Percentiles rank a stretch among this genome's conserved stretches.
Conservation (phyloP, 2,329 filamentous ascomycete genomes). For the Fusarium guadeloupense region DNA sequence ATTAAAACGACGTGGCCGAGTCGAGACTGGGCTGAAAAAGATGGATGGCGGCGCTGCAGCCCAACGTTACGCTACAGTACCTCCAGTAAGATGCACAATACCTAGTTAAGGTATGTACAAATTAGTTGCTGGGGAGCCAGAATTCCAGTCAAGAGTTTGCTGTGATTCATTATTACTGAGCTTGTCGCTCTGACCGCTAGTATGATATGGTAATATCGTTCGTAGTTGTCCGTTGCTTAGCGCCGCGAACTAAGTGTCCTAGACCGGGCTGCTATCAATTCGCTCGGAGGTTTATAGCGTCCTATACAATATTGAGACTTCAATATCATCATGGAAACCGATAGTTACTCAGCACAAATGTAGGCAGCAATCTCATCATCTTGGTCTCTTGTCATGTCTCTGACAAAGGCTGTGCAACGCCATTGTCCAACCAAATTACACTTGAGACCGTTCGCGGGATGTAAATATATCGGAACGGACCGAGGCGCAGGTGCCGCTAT, state of each 20-base stretch:
- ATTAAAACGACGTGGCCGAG: too few relatives aligned
- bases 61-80: slow-evolving; percentile 38
- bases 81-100: slow-evolving; percentile 28
- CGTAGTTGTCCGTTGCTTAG: slow-evolving; percentile 2
- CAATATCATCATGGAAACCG: slow-evolving; percentile 1
- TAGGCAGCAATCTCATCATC: background rate
- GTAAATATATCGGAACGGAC: slow-evolving; percentile 38
- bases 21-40: slow-evolving; percentile 29
- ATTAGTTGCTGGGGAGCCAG: slow-evolving; percentile 30
- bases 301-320: background rate
- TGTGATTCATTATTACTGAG: background rate
- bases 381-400: background rate
- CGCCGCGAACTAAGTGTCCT: too few relatives aligned
- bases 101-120: too few relatives aligned
- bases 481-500: slow-evolving; percentile 30
- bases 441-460: slow-evolving; percentile 14
- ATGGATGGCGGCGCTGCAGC: slow-evolving; percentile 32
- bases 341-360: background rate
- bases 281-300: background rate
- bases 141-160: slow-evolving; percentile 25
- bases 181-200: slow-evolving; percentile 23
- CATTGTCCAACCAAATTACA: slow-evolving; percentile 23
- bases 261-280: background rate
- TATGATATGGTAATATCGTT: slow-evolving; percentile 26
- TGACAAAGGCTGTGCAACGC: slow-evolving; percentile 26